Percentiles rank a stretch among this genome's conserved stretches.
Conservation (phyloP, 75 land plant genomes). For the Azolla pinnata region DNA sequence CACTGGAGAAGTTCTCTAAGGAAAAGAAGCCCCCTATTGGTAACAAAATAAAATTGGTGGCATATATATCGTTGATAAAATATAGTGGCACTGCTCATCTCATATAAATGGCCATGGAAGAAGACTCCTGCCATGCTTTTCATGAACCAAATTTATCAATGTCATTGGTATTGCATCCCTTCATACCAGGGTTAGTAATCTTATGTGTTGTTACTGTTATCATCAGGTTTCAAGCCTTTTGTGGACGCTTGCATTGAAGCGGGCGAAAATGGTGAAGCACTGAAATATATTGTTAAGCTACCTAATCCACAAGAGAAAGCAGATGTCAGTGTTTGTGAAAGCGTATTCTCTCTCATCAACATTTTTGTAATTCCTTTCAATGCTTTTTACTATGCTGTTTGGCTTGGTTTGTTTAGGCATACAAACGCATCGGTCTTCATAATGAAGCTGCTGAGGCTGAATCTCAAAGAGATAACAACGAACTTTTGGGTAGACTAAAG, state of each 20-base stretch:
- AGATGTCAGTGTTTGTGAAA: slow-evolving; percentile 47
- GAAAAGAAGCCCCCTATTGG: slow-evolving; percentile 93
- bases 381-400: neutral
- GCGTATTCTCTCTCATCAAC: neutral
- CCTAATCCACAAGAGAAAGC: slow-evolving; percentile 81
- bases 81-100: neutral
- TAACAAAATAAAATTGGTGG: slow-evolving; percentile 13
- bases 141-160: no score
- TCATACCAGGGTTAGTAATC: no score
- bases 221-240: slow-evolving; percentile 82
- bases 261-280: slow-evolving; percentile 72
- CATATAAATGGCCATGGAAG: no score
- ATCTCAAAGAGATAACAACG: slow-evolving; percentile 84
- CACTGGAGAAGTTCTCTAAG: slow-evolving; percentile 87
- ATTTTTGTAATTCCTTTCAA: neutral
- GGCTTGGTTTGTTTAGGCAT: slow-evolving; percentile 45
- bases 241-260: slow-evolving; percentile 96
- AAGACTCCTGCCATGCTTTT: no score
- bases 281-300: slow-evolving; percentile 89
- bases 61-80: neutral
- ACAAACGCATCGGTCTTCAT: slow-evolving; percentile 91
- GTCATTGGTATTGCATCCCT: no score
- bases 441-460: slow-evolving; percentile 98
- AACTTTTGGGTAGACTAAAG: slow-evolving; percentile 76
- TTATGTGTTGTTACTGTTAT: no score